phyloP scores from a whole-genome alignment of 2,329 filamentous ascomycete genomes.

The Aspergillus hiratsukae region DNA sequence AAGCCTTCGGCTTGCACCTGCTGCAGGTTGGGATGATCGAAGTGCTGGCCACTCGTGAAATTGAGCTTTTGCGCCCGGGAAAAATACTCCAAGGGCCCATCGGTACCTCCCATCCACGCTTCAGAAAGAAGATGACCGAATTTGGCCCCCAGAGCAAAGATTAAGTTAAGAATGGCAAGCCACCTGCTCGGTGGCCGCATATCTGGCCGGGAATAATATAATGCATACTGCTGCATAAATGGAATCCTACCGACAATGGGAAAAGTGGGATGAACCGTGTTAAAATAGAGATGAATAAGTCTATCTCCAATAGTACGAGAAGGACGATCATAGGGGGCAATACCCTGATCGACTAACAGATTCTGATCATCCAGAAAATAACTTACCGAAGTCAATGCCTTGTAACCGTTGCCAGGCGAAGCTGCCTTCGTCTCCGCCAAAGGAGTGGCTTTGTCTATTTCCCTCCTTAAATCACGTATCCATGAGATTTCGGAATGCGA shows the following conservation, averaged over 20 bases:
- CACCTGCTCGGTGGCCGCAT: neutral
- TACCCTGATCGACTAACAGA: neutral
- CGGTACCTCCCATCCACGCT: neutral
- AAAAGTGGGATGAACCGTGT: neutral
- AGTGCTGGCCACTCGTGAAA: neutral
- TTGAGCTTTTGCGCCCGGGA: neutral
- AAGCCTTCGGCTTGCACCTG: neutral
- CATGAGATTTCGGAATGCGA: neutral
- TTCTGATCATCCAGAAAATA: neutral
- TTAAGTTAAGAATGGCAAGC: neutral
- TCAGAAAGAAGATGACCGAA: neutral
- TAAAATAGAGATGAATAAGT: neutral
- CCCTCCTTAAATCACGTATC: neutral
- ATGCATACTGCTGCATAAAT: neutral
- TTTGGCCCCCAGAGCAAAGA: neutral
- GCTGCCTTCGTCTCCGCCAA: neutral
- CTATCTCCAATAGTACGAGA: neutral
- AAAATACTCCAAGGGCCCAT: neutral
- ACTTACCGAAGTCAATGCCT: neutral
- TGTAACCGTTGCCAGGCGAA: neutral
- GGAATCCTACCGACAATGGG: neutral
- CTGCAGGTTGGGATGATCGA: neutral
- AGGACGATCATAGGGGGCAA: neutral
- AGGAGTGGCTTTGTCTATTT: neutral
- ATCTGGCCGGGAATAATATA: neutral